Base-by-base conservation (phyloP, 2,329 filamentous ascomycete genomes). In the Bimuria novae-zelandiae region DNA sequence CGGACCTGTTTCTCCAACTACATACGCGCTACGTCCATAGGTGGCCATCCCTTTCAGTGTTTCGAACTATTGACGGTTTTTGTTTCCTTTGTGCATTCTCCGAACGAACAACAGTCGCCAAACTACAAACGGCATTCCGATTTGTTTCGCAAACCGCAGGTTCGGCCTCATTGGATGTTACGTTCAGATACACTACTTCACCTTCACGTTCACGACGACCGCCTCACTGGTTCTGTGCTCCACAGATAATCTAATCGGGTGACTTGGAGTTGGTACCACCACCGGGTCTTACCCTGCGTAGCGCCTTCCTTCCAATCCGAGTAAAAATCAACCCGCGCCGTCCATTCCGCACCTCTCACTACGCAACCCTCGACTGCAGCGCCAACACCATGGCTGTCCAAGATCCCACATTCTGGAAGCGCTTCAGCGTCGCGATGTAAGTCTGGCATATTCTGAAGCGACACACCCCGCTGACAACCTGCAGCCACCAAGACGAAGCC, bases 401-500 rank as follows among this genome's bases (percentile, higher is more conserved):
- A 56, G 83, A 86, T 63, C 82, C 82, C 21, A 77, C 75, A 43
- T 86, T 85, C 72, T 86, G 83, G 83, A 78, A 79, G 51, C 80
- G 83, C 61, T 85, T 85, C 74, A 83, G 80, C 54, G 69, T 76
- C 45, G 83, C 83, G 32, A 80, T 84, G 41, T 44, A 33, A 12
- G 41, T 32, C 4, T 22, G 7, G 22, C 16, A 10, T 23, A 12
- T 32, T 17, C 41, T 11, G 17, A 27, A 3, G 6, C 11, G 3
- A 7, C 8, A 22, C 17, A 32, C 16, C 41, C 4, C 19, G 17
- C 41, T 44, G 27, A 44, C 41, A n/a, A n/a, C 10, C 10, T 12
- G 16, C 27, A 44, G 41, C 1, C 83, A 84, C 64, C 69, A 77
- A 46, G 81, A 84, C 58, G 82, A 84, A 61, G 76, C 80, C 58